Evolutionary conservation across 192 early-diverging fungal species (phyloP), one percentile per base, ranked within the genome.

Genomic region (Backusella parvicylindrica): DNA sequence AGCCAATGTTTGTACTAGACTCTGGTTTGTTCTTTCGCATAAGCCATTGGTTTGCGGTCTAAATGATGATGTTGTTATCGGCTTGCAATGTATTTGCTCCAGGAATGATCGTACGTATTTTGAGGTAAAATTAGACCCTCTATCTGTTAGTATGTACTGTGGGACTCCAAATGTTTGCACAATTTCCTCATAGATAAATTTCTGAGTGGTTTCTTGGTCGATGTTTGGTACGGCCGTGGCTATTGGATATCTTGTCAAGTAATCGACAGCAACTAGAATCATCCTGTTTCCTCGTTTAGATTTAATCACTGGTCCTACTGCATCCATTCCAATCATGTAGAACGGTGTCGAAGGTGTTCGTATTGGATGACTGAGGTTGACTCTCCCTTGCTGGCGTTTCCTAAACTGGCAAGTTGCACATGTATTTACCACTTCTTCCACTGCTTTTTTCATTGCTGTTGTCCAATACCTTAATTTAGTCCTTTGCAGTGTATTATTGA

Each of bases 181-280:
- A 0, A 80, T 18, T 4, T 41, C 23, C 0, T 67, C 8, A 2
- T 23, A 50, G 0, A 68, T 2, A 31, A 71, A 77, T 16, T 72
- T 41, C 6, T 32, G 31, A 4, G 70, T 70, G 0, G 60, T 56
- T 32, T 70, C 28, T 0, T 47, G 63, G 28, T 31, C 33, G 31
- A 65, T 73, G 2, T 70, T 43, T 0, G 26, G 64, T 15, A 82
- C 56, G 0, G 76, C 76, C 0, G 1, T 23, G 0, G 76, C 76
- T 9, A 75, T 60, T 1, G 76, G 80, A 73, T 76, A 82, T 18
- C 53, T 68, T 3, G 75, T 82, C 2, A 73, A 15, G 33, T 82
- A 76, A 43, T 78, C 77, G 3, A 75, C 67, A 8, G 74, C 76
- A 1, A 75, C 43, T 3, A 82, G 26, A 8, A 82, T 78, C 37